Evolutionary conservation across 2,329 filamentous ascomycete species (phyloP).

Genomic region (Acarospora socialis): DNA sequence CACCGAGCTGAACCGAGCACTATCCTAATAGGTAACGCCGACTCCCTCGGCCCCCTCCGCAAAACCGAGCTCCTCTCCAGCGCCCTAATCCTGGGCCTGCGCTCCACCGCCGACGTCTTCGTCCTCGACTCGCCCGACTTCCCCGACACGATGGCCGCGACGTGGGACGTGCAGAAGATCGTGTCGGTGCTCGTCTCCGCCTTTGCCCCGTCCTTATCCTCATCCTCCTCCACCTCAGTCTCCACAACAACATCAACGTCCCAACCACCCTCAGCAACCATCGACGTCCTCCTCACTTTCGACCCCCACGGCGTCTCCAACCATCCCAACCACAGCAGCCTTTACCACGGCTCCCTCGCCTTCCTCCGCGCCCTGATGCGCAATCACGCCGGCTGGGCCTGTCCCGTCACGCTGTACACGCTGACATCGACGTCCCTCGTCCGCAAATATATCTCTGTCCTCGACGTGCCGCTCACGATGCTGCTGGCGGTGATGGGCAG

Average conservation of each 20-base stretch:
- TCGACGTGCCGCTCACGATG: constrained; percentile 64
- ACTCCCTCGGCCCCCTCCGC: constrained; percentile 69
- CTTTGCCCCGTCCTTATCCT: constrained; percentile 52
- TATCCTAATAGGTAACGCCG: constrained; percentile 49
- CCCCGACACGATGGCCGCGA: constrained; percentile 72
- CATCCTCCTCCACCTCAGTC: constrained; percentile 18
- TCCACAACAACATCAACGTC: constrained; percentile 28
- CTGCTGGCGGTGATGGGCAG: constrained; percentile 35
- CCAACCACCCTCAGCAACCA: constrained; percentile 37
- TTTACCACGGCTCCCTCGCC: constrained; percentile 64
- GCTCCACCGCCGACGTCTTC: constrained; percentile 62
- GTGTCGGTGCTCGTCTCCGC: constrained; percentile 54
- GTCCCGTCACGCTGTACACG: constrained; percentile 74
- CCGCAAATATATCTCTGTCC: constrained; percentile 67
- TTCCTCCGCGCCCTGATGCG: constrained; percentile 57
- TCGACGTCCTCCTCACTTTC: constrained; percentile 83
- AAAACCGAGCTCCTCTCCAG: constrained; percentile 74
- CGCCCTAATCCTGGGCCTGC: constrained; percentile 60
- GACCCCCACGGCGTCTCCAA: constrained; percentile 67
- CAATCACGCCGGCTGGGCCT: constrained; percentile 46
- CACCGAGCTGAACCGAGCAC: background rate
- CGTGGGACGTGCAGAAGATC: constrained; percentile 61
- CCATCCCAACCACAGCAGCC: constrained; percentile 86
- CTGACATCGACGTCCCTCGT: constrained; percentile 56
- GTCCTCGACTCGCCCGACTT: constrained; percentile 75